Base-by-base conservation (phyloP, 257 asterid genomes). In the Lithospermum erythrorhizon region DNA sequence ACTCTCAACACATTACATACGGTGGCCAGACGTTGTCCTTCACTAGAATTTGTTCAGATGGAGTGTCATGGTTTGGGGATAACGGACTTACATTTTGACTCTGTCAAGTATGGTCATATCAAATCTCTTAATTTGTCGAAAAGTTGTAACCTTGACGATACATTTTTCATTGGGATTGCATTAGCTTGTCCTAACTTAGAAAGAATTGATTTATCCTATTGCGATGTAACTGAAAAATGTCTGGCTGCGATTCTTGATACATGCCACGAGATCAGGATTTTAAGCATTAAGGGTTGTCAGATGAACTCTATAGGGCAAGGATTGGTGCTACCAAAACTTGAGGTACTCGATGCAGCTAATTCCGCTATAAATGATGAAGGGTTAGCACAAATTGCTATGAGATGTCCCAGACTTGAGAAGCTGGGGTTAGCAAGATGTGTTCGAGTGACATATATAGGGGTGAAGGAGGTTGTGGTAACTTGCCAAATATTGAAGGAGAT, bases 401-500 rank as follows among this genome's bases (percentile, higher is more conserved):
- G 74, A 59, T 70, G 74, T 53, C 41, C 68, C 6, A 32, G 63
- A 32, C 27, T 68, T 10, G 17, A 22, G 61, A 70, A 59, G 30
- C 25, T 70, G 59, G 59, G 30, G 21, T 29, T 70, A 35, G 57
- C 58, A 45, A 25, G 62, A 53, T 63, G 74, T 21, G 11, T 15
- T 20, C 57, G 53, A 64, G 61, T 64, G 51, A 70, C 70, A 21
- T 37, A 32, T 13, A 57, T 15, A n/a, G 70, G 65, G 19, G 45
- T 70, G 22, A 56, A 58, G 56, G 62, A 61, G 23, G 27, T 70
- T 17, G 57, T 54, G 58, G 59, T 30, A 15, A 30, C 2, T 2
- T 70, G 69, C 30, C 29, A 29, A 57, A 58, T 30, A 13, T 64
- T 70, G 61, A 59, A 64, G 25, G 70, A 70, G 55, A 64, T 70